Conservation (phyloP, 495 filamentous ascomycete species). For the Arthonia radiata region DNA sequence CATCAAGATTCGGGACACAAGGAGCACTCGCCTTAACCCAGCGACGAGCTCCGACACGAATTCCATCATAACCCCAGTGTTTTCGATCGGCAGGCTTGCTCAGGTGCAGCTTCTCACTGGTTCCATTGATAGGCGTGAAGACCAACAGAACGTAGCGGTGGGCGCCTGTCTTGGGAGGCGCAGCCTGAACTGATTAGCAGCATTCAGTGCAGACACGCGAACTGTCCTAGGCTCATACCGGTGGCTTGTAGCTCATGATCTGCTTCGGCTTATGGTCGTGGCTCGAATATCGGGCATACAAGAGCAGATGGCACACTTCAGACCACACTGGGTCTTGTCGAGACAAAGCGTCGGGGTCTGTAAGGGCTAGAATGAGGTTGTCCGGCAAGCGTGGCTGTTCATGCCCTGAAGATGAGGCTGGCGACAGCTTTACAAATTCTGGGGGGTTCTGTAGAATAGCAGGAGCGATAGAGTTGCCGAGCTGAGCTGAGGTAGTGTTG, state of each 20-base stretch:
- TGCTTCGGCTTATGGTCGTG: slow-evolving; percentile 11
- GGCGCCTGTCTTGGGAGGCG: slow-evolving; percentile 38
- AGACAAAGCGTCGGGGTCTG: slow-evolving; percentile 47
- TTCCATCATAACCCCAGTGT: slow-evolving; percentile 34
- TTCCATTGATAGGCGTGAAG: slow-evolving; percentile 18
- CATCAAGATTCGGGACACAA: too few species aligned
- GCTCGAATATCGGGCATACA: slow-evolving; percentile 7
- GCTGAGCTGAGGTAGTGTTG: slow-evolving; percentile 16
- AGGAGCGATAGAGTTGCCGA: slow-evolving; percentile 38
- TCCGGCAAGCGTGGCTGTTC: slow-evolving; percentile 4
- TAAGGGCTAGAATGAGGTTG: slow-evolving; percentile 22
- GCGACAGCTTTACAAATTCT: slow-evolving; percentile 6
- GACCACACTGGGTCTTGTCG: slow-evolving; percentile 36
- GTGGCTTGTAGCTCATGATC: slow-evolving; percentile 31
- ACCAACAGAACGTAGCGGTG: slow-evolving; percentile 45
- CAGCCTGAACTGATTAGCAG: too few species aligned
- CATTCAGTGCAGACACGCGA: too few species aligned
- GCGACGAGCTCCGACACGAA: slow-evolving; percentile 29
- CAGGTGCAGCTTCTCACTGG: slow-evolving; percentile 14
- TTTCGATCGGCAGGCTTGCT: slow-evolving; percentile 30
- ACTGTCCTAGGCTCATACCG: too few species aligned
- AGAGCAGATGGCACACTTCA: slow-evolving; percentile 55
- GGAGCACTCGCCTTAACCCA: too few species aligned
- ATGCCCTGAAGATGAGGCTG: slow-evolving; percentile 2
- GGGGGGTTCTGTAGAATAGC: slow-evolving; percentile 24